Evolutionary conservation across 2,329 filamentous ascomycete genomes (phyloP), one percentile per base, ranked within the genome.

Genomic region (Hymenoscyphus albidus): DNA sequence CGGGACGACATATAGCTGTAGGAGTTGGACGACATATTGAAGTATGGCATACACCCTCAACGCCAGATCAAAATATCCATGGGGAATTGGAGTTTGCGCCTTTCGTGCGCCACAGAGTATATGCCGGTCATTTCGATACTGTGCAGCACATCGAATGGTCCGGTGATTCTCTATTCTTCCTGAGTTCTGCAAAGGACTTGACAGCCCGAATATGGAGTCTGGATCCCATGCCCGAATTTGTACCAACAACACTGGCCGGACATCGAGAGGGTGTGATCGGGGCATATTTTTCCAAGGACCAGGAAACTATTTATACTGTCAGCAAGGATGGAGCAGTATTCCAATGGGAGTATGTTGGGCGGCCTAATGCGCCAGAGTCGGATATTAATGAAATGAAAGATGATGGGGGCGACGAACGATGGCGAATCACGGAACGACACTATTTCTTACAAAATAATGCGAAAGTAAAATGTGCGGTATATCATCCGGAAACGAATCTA

Each of bases 321-420:
- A 97, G 94, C 78, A 96, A 96, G 76, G 96, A 99, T 76, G 96
- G 95, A n/a, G 93, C 95, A 2, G 84, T 98, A 0, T 98, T 98
- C 73, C 86, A 91, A 69, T 99, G 95, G 95, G 88, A 91, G 74
- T 99, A 95, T 77, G 84, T 87, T 63, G 75, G 84, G 64, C 81
- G 87, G 73, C 80, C 85, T 74, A 79, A 85, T 78, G 77, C 82
- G 74, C 76, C 83, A 63, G 77, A 80, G 16, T 75, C 76, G 5
- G 80, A 82, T 51, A 80, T 82, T 51, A 83, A 87, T 58, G 84
- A 88, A 62, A 82, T 85, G 60, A 87, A 88, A 75, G 80, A 85
- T 22, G 82, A 85, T 48, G 83, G 87, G 65, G 83, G 85, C 0
- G 87, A 93, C 66, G 85, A 91, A 78, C 87, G 89, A 68, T 99